These are phyloP conservation scores for Penicillium salamii DNA, from an alignment of 495 filamentous ascomycete genomes.

Conservation along the genomic window DNA sequence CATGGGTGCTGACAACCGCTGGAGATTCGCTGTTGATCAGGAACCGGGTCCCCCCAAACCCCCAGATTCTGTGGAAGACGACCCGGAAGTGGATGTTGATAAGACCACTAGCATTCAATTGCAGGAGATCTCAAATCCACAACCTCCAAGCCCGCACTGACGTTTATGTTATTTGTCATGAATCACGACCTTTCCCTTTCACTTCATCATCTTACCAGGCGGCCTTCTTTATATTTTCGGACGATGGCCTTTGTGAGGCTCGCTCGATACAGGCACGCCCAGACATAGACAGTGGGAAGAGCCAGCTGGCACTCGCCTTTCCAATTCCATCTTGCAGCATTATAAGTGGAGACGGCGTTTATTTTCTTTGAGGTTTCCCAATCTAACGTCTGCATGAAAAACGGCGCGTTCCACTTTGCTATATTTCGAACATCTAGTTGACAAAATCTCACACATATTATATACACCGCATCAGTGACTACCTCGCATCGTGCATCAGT, in stretches of 20 bases:
- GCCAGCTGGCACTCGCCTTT: slow-evolving; percentile 3
- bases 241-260: background rate
- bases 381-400: too few relatives aligned
- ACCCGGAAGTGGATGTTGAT: slow-evolving; percentile 1
- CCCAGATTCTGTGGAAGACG: background rate
- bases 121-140: slow-evolving; percentile 10
- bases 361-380: too few relatives aligned
- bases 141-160: background rate
- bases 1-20: slow-evolving; percentile 28
- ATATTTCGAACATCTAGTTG: too few relatives aligned
- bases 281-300: background rate
- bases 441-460: too few relatives aligned
- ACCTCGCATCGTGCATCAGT: too few relatives aligned
- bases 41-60: slow-evolving; percentile 18
- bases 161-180: background rate
- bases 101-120: slow-evolving; percentile 19
- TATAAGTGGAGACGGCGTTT: too few relatives aligned
- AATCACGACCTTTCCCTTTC: background rate
- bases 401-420: too few relatives aligned
- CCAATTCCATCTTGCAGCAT: slow-evolving; percentile 1
- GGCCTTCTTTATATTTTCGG: background rate
- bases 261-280: background rate
- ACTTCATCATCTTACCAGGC: background rate
- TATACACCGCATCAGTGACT: too few relatives aligned
- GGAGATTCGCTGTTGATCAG: slow-evolving; percentile 39